Base-by-base conservation (phyloP, 2,329 filamentous ascomycete genomes). In the Pseudogymnoascus pannorum region DNA sequence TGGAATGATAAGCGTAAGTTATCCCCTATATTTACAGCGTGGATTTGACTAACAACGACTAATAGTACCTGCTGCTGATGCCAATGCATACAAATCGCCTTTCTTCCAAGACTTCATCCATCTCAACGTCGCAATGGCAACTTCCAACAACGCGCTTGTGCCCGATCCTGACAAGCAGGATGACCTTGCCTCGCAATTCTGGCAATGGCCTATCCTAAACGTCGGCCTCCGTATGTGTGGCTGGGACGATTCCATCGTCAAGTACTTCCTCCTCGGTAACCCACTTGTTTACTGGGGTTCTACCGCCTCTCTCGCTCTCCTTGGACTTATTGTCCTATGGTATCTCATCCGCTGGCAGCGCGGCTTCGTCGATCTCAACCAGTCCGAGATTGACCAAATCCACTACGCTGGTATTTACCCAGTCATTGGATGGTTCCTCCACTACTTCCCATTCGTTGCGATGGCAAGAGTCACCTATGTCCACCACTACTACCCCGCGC, bases 381-480 rank as follows among this genome's bases (percentile, higher is more conserved):
- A 85, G 69, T 75, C 78, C 11, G 92, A 97, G 58, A 87, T 99
- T 68, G 92, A 97, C 74, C 91, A 94, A 67, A 93, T 99, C 72
- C 92, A 97, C 75, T 97, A 96, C 75, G 82, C 92, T 9, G 94
- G 90, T 57, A 72, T 99, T 62, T 99, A 99, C 75, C 93, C 94
- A 7, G 80, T 93, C 61, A 82, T 94, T 61, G 94, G 94, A 65
- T 99, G 94, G 94, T 87, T 96, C 76, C 82, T 99, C 57, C 94
- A 99, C 77, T 99, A 97, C 74, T 78, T 96, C 65, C 94, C 94
- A 0, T 99, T 97, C 76, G 85, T 96, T 70, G 86, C 94, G 72
- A 99, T 99, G 95, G 94, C 92, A 9, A 91, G 94, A 81, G 94
- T 99, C 64, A 99, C 94, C 14, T 99, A 99, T 72, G 94, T 99